Conservation (phyloP, 495 filamentous ascomycete species). For the Talaromyces wortmannii region DNA sequence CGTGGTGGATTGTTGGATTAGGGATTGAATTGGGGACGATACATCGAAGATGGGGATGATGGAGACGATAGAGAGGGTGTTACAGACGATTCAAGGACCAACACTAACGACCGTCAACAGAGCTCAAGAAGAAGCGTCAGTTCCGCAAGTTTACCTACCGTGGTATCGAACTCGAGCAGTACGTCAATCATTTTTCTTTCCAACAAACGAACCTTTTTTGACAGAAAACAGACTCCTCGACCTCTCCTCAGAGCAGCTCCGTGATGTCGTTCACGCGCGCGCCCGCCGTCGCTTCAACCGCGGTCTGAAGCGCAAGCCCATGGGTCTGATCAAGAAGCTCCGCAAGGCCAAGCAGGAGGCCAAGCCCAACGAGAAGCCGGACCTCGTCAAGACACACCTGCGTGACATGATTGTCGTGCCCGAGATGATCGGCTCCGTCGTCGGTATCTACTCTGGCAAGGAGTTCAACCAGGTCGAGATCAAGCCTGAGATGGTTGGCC, state of each 20-base stretch:
- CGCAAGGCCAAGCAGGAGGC: constrained; percentile 99
- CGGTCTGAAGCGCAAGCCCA: constrained; percentile 98
- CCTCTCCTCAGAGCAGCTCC: constrained; percentile 96
- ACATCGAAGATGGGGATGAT: constrained; percentile 10
- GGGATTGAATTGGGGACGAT: background rate
- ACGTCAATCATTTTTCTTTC: constrained; percentile 32
- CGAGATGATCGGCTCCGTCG: constrained; percentile 97
- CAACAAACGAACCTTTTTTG: constrained; percentile 5
- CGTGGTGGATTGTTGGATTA: constrained; percentile 6
- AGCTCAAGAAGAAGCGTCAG: constrained; percentile 98
- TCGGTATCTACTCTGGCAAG: constrained; percentile 99
- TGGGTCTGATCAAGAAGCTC: constrained; percentile 99
- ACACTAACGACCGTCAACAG: constrained; percentile 25
- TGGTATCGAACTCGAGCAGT: constrained; percentile 98
- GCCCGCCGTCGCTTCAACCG: constrained; percentile 99
- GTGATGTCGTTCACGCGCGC: constrained; percentile 97
- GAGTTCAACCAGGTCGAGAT: constrained; percentile 99
- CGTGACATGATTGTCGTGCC: constrained; percentile 99
- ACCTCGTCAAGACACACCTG: constrained; percentile 97
- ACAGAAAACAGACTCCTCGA: constrained; percentile 74
- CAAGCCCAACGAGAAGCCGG: constrained; percentile 99
- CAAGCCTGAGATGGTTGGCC: constrained; percentile 99
- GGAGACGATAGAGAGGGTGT: constrained; percentile 22
- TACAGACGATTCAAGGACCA: constrained; percentile 18
- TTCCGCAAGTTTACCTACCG: constrained; percentile 99